Conservation (phyloP, 192 early-diverging fungal genomes). For the Spizellomyces sp. region DNA sequence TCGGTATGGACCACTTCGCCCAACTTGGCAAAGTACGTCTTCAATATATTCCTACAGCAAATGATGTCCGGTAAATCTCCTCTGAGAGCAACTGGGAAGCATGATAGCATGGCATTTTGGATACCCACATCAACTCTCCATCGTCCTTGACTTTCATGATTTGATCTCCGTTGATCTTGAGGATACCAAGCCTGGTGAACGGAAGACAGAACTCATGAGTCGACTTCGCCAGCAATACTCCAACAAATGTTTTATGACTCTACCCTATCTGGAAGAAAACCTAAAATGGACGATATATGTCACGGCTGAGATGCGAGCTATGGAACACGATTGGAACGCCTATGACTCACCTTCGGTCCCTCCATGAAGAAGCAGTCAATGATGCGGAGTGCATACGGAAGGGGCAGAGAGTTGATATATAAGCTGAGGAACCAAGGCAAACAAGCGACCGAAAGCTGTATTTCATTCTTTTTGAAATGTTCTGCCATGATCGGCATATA, state of each 20-base stretch:
- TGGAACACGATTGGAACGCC: slow-evolving; percentile 7
- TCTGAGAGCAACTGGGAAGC: background rate
- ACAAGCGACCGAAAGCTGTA: slow-evolving; percentile 95
- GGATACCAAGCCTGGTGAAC: slow-evolving; percentile 70
- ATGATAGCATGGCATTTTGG: background rate
- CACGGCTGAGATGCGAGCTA: too few relatives aligned
- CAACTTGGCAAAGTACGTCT: slow-evolving; percentile 81
- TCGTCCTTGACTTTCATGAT: slow-evolving; percentile 61
- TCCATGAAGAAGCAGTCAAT: slow-evolving; percentile 98
- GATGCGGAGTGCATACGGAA: slow-evolving; percentile 83
- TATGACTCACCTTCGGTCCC: slow-evolving; percentile 69
- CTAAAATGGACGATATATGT: slow-evolving; percentile 1
- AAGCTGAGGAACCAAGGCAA: slow-evolving; percentile 97
- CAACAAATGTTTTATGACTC: slow-evolving; percentile 8
- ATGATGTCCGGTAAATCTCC: background rate
- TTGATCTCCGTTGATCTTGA: slow-evolving; percentile 85
- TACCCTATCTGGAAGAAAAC: slow-evolving; percentile 92
- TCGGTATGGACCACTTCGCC: slow-evolving; percentile 65
- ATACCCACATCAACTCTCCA: slow-evolving; percentile 55
- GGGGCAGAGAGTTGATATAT: slow-evolving; percentile 95
- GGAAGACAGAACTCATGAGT: background rate
- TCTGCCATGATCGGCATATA: slow-evolving; percentile 88
- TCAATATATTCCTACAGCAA: slow-evolving; percentile 71
- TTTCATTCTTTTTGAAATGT: slow-evolving; percentile 84
- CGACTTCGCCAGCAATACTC: background rate